These are phyloP conservation scores for Sporobolomyces phaffii DNA, from an alignment of 768 basidiomycete species.

Conservation along the genomic window DNA sequence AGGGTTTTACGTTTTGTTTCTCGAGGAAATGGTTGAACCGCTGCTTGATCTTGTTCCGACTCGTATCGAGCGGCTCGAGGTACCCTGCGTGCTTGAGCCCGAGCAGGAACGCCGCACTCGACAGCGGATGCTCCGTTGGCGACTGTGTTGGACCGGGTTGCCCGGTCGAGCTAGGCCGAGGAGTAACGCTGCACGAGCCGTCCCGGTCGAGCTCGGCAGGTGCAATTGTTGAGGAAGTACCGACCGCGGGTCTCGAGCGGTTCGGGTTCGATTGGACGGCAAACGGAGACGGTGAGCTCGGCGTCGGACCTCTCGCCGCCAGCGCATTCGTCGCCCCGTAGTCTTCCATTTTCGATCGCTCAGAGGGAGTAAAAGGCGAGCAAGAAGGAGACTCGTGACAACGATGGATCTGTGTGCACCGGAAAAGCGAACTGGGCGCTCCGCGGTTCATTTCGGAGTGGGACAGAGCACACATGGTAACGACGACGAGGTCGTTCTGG, in stretches of 20 bases:
- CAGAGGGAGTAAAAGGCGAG: neutral
- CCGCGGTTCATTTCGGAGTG: neutral
- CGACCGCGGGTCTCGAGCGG: too few relatives aligned
- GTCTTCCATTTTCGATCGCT: neutral
- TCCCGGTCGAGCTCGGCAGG: too few relatives aligned
- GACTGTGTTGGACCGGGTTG: too few relatives aligned
- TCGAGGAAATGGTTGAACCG: constrained; percentile 21
- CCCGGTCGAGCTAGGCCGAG: too few relatives aligned
- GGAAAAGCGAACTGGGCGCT: neutral
- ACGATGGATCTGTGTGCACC: neutral
- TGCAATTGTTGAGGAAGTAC: too few relatives aligned
- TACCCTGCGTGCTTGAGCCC: constrained; percentile 13
- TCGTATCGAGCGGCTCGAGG: constrained; percentile 22
- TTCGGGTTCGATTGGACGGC: neutral
- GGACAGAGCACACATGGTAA: neutral
- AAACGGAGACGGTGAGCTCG: neutral
- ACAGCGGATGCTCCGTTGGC: constrained; percentile 7
- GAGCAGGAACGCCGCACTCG: neutral
- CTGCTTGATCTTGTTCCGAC: constrained; percentile 28
- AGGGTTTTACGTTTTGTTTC: constrained; percentile 27
- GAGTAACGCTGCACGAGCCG: too few relatives aligned
- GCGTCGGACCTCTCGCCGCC: neutral
- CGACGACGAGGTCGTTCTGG: too few relatives aligned
- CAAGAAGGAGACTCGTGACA: too few relatives aligned
- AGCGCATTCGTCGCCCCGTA: neutral